A percentile compares a stretch with the other conserved stretches of the same genome.
Conservation (phyloP, 129 eudicot species). For the Pseudognaphalium luteoalbum region DNA sequence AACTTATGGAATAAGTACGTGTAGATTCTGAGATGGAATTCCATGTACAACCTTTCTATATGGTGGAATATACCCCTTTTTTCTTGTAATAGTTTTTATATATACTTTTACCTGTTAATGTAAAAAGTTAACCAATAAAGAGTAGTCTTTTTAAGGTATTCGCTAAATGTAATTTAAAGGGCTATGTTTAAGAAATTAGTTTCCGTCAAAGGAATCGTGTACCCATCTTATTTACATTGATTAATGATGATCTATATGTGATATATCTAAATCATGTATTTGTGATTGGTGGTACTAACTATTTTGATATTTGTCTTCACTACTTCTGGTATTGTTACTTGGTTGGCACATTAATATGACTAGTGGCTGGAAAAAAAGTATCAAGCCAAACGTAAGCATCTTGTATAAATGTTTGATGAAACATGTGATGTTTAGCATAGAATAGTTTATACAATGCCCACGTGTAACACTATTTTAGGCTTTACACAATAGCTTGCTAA, state of each 20-base stretch:
- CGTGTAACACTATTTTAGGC: slow-evolving; percentile 8
- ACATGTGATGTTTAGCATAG: slow-evolving; percentile 8
- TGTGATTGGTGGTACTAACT: background rate
- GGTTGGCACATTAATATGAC: background rate
- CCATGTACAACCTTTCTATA: slow-evolving; percentile 21
- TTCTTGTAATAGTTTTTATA: background rate
- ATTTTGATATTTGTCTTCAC: background rate
- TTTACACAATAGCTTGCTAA: background rate
- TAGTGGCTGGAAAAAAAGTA: background rate
- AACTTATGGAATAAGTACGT: slow-evolving; percentile 34
- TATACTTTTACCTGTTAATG: too few species aligned
- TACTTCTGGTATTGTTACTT: background rate
- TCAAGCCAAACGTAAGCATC: slow-evolving; percentile 16
- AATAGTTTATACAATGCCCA: background rate
- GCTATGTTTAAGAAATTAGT: too few species aligned
- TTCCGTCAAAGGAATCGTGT: too few species aligned
- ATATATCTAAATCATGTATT: too few species aligned
- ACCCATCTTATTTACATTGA: too few species aligned
- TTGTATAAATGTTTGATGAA: slow-evolving; percentile 8
- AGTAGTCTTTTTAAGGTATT: too few species aligned
- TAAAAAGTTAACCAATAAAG: too few species aligned
- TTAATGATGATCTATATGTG: too few species aligned
- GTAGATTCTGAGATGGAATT: slow-evolving; percentile 34
- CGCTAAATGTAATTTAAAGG: too few species aligned
- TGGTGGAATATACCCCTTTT: slow-evolving; percentile 17